These are phyloP conservation scores for Aurifilum marmelostoma DNA, from an alignment of 2,329 filamentous ascomycete species.

Conservation along the genomic window DNA sequence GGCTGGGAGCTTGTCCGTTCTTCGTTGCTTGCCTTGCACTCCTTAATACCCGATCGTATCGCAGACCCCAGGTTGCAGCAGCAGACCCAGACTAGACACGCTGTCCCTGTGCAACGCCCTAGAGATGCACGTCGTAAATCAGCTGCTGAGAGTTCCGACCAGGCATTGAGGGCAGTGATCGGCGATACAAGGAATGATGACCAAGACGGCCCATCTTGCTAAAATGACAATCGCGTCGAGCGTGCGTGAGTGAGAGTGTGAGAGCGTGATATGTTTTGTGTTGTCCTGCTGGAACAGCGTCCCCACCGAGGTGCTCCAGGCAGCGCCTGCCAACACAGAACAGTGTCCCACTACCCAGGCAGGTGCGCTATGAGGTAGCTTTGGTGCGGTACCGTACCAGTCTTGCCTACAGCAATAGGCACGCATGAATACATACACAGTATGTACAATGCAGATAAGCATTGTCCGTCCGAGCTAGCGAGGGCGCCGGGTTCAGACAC, in stretches of 20 bases:
- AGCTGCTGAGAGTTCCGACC: neutral
- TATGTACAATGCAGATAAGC: neutral
- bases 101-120: neutral
- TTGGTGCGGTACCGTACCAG: neutral
- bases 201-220: neutral
- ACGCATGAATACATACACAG: neutral
- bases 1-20: no score
- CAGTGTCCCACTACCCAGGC: neutral
- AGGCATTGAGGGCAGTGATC: neutral
- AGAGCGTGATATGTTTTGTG: neutral
- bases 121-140: neutral
- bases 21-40: no score
- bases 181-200: slow-evolving; percentile 1
- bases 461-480: no score
- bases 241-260: neutral
- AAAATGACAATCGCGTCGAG: neutral
- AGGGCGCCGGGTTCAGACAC: neutral
- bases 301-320: neutral
- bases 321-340: neutral
- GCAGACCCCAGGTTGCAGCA: neutral
- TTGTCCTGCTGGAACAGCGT: neutral
- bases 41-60: neutral
- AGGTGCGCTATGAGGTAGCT: neutral
- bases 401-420: neutral
- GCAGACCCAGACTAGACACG: neutral